A percentile compares a stretch with the other conserved stretches of the same genome.
Conservation (phyloP, 176 grass and related monocot genomes). For the Phoenix dactylifera region DNA sequence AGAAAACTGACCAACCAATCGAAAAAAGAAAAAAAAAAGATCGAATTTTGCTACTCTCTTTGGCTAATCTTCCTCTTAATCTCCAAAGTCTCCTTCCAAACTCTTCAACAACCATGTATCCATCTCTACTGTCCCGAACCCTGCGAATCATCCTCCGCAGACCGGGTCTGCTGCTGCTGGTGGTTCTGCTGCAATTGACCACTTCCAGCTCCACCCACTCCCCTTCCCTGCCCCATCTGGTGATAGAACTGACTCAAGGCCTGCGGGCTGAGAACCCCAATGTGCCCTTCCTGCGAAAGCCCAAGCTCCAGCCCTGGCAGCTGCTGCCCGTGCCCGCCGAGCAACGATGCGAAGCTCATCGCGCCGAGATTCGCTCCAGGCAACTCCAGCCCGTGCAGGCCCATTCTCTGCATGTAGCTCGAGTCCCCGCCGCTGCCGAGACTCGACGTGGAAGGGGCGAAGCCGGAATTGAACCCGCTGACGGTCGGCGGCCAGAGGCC, state of each 20-base stretch:
- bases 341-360: slow-evolving; percentile 15
- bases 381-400: neutral
- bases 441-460: neutral
- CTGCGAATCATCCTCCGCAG: slow-evolving; percentile 47
- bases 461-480: slow-evolving; percentile 7
- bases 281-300: slow-evolving; percentile 4
- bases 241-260: slow-evolving; percentile 19
- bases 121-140: slow-evolving; percentile 44
- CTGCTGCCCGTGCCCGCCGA: neutral
- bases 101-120: neutral
- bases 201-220: slow-evolving; percentile 6
- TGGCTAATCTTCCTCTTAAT: slow-evolving; percentile 20
- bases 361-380: neutral
- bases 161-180: slow-evolving; percentile 38
- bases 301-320: slow-evolving; percentile 15
- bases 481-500: slow-evolving; percentile 4
- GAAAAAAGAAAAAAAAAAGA: slow-evolving; percentile 4
- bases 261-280: slow-evolving; percentile 7
- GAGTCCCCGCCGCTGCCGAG: neutral
- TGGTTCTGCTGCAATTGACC: slow-evolving; percentile 48
- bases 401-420: slow-evolving; percentile 7
- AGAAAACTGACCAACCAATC: slow-evolving; percentile 7
- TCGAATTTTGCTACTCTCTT: slow-evolving; percentile 2
- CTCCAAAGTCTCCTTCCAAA: neutral
- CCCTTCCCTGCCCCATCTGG: neutral